Conservation (phyloP, 805 yeast species). For the Wickerhamiella spandovensis region DNA sequence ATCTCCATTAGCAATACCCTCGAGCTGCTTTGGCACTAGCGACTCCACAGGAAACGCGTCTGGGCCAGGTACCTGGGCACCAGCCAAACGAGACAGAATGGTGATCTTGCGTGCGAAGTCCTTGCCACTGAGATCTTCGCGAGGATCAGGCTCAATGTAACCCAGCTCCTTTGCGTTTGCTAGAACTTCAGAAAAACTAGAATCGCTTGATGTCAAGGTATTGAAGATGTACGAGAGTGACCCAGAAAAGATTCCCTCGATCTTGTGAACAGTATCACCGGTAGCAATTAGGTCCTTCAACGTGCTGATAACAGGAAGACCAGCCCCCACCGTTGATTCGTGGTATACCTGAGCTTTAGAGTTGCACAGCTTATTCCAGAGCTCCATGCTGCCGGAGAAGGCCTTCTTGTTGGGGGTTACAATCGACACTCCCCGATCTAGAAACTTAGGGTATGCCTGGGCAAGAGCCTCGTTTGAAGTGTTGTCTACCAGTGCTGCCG, state of each 20-base stretch:
- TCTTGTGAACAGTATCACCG: constrained; percentile 81
- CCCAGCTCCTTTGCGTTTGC: constrained; percentile 80
- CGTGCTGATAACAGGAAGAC: constrained; percentile 84
- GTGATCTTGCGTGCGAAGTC: constrained; percentile 98
- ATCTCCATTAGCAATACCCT: constrained; percentile 42
- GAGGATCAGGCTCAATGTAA: constrained; percentile 98
- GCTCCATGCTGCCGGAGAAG: constrained; percentile 58
- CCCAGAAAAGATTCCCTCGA: constrained; percentile 96
- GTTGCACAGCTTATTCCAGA: constrained; percentile 65
- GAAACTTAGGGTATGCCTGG: constrained; percentile 57
- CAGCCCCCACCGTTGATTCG: constrained; percentile 98
- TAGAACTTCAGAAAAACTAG: constrained; percentile 83
- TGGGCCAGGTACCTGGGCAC: constrained; percentile 73
- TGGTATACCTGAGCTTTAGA: constrained; percentile 74
- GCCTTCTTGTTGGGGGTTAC: constrained; percentile 99
- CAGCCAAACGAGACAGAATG: constrained; percentile 85
- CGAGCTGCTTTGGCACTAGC: constrained; percentile 77
- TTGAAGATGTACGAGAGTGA: constrained; percentile 91
- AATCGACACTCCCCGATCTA: constrained; percentile 69
- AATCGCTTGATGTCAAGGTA: constrained; percentile 63
- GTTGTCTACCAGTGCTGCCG: constrained; percentile 83
- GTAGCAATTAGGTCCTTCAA: constrained; percentile 79
- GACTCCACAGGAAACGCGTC: constrained; percentile 90
- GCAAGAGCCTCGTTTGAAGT: constrained; percentile 79
- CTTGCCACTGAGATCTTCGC: constrained; percentile 95